phyloP scores from a whole-genome alignment of 202 grass and related monocot species.

The Elaeis oleifera region DNA sequence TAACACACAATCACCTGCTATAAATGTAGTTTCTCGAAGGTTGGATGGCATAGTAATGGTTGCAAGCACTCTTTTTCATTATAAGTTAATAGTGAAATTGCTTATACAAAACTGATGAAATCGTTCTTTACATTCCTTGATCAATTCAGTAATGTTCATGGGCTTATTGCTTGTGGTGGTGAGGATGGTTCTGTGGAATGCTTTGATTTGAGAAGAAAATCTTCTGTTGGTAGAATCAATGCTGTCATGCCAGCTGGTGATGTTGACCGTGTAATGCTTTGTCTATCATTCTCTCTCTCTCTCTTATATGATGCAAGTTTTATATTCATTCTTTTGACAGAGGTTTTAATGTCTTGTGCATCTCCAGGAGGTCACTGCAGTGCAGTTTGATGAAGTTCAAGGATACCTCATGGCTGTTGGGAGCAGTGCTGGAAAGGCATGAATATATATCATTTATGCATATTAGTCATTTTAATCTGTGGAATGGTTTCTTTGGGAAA shows the following conservation, averaged over 20 bases:
- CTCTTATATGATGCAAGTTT: no score
- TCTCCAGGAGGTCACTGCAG: slow-evolving; percentile 78
- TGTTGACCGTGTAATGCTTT: slow-evolving; percentile 45
- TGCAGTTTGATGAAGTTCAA: slow-evolving; percentile 84
- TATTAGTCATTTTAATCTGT: neutral
- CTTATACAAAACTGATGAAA: slow-evolving; percentile 14
- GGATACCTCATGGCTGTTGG: slow-evolving; percentile 83
- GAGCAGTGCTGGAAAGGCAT: slow-evolving; percentile 83
- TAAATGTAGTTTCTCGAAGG: slow-evolving; percentile 86
- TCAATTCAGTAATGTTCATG: slow-evolving; percentile 56
- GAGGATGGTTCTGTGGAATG: slow-evolving; percentile 87
- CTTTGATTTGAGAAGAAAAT: slow-evolving; percentile 92
- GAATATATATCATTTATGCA: slow-evolving; percentile 7
- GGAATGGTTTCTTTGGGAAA: no score
- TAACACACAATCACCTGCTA: slow-evolving; percentile 64
- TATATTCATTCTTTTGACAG: no score
- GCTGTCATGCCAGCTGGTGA: slow-evolving; percentile 52
- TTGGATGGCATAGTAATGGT: slow-evolving; percentile 17
- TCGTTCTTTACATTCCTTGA: slow-evolving; percentile 20
- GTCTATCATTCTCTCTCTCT: neutral
- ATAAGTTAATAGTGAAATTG: slow-evolving; percentile 4
- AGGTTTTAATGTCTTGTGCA: slow-evolving; percentile 13
- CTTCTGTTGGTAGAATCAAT: slow-evolving; percentile 79
- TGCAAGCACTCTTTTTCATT: slow-evolving; percentile 6
- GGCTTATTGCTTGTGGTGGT: slow-evolving; percentile 89